A percentile compares a stretch with the other conserved stretches of the same genome.
Evolutionary conservation across 2,329 filamentous ascomycete species (phyloP).

Genomic region (Fusarium miscanthi): DNA sequence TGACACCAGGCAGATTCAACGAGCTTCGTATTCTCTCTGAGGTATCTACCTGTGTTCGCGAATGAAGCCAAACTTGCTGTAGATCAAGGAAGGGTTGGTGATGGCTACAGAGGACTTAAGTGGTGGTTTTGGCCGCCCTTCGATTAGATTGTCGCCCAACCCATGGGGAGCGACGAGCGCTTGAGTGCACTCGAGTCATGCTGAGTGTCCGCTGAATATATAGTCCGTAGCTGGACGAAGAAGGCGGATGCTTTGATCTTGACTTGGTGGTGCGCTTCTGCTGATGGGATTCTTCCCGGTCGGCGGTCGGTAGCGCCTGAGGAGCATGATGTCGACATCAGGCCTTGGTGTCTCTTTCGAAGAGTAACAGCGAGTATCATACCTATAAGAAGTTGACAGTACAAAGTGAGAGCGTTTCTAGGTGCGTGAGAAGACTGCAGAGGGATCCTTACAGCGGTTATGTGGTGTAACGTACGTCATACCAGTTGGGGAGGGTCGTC

Average conservation of each 20-base stretch:
- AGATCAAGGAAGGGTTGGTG: neutral
- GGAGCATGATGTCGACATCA: neutral
- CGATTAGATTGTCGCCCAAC: too few species aligned
- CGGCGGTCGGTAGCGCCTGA: neutral
- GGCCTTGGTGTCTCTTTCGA: neutral
- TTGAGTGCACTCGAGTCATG: neutral
- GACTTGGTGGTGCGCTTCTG: neutral
- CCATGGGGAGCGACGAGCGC: neutral
- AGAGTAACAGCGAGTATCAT: neutral
- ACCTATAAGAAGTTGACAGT: fast-evolving
- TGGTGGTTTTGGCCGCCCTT: neutral
- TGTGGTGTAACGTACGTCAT: neutral
- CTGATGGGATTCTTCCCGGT: neutral
- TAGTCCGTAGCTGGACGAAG: fast-evolving
- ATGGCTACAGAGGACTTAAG: neutral
- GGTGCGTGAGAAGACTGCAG: neutral
- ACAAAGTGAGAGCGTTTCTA: neutral
- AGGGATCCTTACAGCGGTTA: neutral
- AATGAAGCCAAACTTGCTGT: neutral
- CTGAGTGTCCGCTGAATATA: neutral
- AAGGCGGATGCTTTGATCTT: too few species aligned
- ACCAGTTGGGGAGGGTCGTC: neutral
- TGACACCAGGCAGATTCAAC: neutral
- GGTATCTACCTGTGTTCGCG: fast-evolving
- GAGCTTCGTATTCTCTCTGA: neutral